A percentile compares a stretch with the other conserved stretches of the same genome.
Evolutionary conservation across 495 filamentous ascomycete species (phyloP).

Genomic region (Talaromyces proteolyticus): DNA sequence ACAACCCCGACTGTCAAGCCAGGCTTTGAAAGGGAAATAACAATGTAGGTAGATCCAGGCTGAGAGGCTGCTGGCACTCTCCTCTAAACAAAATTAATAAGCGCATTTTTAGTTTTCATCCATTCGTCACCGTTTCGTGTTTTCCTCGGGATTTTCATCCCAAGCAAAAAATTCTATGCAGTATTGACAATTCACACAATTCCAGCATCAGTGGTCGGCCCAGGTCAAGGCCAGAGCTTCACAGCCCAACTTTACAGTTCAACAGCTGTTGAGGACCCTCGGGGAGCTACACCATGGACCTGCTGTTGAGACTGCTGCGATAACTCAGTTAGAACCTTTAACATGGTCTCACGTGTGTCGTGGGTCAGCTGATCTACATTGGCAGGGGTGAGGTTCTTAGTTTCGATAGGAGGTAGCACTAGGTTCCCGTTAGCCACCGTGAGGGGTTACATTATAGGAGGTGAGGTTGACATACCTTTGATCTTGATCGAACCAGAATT

Average conservation of each 20-base stretch:
- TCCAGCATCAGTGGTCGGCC: no score
- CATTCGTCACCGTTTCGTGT: no score
- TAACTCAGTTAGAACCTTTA: conserved; percentile 62
- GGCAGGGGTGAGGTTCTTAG: conserved; percentile 64
- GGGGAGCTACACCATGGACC: conserved; percentile 13
- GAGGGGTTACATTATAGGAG: not conserved
- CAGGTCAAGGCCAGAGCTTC: no score
- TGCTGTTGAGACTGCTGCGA: conserved; percentile 29
- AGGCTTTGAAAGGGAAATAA: no score
- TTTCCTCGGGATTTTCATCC: no score
- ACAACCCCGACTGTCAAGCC: no score
- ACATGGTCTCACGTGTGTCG: conserved; percentile 70
- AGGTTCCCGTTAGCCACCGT: not conserved
- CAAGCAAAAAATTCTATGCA: no score
- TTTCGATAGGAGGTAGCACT: conserved; percentile 84
- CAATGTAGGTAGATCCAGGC: no score
- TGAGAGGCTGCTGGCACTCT: no score
- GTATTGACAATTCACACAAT: no score
- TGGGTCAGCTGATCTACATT: conserved; percentile 80
- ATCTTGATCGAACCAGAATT: conserved; percentile 69
- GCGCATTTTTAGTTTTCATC: no score
- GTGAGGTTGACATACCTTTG: conserved; percentile 52
- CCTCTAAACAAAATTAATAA: no score
- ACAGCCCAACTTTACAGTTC: conserved; percentile 29
- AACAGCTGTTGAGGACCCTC: conserved; percentile 30